These are phyloP conservation scores for Phytopythium boreale DNA, from an alignment of 352 stramenopile genomes.

Conservation along the genomic window DNA sequence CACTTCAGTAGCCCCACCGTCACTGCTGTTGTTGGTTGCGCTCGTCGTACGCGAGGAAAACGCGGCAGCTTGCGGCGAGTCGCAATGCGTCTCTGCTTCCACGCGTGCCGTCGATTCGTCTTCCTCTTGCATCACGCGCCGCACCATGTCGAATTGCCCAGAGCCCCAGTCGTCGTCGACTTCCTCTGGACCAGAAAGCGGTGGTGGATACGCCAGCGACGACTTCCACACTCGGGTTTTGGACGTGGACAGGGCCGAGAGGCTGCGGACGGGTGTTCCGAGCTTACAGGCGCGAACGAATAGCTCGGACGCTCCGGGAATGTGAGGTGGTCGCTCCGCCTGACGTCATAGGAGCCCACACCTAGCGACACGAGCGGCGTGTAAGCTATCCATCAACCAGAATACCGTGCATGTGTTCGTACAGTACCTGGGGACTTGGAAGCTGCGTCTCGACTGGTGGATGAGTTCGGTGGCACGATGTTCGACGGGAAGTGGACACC, in stretches of 20 bases:
- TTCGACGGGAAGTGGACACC: background rate
- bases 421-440: slow-evolving; percentile 19
- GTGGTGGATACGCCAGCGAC: slow-evolving; percentile 18
- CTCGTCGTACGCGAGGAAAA: too few species aligned
- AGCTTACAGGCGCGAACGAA: slow-evolving; percentile 28
- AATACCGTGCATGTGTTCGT: background rate
- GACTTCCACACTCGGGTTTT: slow-evolving; percentile 22
- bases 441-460: background rate
- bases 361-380: slow-evolving; percentile 13
- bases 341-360: slow-evolving; percentile 51
- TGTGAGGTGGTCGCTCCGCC: slow-evolving; percentile 37
- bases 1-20: background rate
- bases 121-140: background rate
- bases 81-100: slow-evolving; percentile 15
- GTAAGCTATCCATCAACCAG: background rate
- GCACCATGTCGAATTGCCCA: slow-evolving; percentile 2
- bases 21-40: background rate
- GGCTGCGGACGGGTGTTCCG: background rate
- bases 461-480: too few species aligned
- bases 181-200: slow-evolving; percentile 6
- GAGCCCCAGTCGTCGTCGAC: slow-evolving; percentile 3
- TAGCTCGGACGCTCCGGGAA: slow-evolving; percentile 34
- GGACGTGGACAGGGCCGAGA: background rate
- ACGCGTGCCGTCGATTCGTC: background rate
- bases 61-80: background rate